Percentiles rank a stretch among this genome's conserved stretches.
These are phyloP conservation scores for Mycosphaerelloides madeirae DNA, from an alignment of 2,329 filamentous ascomycete genomes.

Conservation along the genomic window DNA sequence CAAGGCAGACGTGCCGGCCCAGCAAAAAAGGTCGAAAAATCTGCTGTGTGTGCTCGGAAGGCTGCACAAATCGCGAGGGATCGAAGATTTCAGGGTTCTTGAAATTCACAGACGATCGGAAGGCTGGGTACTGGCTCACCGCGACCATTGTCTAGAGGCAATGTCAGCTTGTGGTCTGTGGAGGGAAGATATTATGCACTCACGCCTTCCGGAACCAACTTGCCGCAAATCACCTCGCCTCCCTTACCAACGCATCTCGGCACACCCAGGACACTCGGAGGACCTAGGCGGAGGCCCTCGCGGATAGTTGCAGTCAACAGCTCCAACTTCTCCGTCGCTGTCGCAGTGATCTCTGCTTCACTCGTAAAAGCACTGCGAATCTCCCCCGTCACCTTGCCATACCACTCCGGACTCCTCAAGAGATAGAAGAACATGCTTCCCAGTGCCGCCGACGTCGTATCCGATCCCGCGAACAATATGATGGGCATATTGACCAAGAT, in stretches of 20 bases:
- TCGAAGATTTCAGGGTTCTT: neutral
- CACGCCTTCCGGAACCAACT: conserved; percentile 4
- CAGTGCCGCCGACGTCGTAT: conserved; percentile 3
- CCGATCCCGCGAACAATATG: conserved; percentile 5
- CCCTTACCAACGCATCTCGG: conserved; percentile 1
- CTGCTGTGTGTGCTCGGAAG: neutral
- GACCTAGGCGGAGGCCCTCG: conserved; percentile 2
- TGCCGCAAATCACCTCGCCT: conserved; percentile 4
- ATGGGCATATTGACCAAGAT: conserved; percentile 5
- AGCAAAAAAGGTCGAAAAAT: conserved; percentile 2
- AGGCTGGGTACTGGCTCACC: conserved; percentile 5
- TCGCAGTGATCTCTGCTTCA: neutral
- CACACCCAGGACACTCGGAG: conserved; percentile 2
- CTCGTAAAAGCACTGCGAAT: neutral
- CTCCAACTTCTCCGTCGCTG: neutral
- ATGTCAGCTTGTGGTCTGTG: neutral
- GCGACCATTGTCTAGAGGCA: conserved; percentile 1
- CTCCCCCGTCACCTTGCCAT: neutral
- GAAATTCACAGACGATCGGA: conserved; percentile 2
- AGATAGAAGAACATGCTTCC: conserved; percentile 5
- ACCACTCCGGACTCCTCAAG: neutral
- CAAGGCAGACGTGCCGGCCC: conserved; percentile 2
- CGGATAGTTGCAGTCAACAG: conserved; percentile 4
- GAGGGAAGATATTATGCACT: neutral
- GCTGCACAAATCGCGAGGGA: neutral